Percentiles rank a stretch among this genome's conserved stretches.
Evolutionary conservation across 768 basidiomycete species (phyloP).

Genomic region (Lentinula lateritia): DNA sequence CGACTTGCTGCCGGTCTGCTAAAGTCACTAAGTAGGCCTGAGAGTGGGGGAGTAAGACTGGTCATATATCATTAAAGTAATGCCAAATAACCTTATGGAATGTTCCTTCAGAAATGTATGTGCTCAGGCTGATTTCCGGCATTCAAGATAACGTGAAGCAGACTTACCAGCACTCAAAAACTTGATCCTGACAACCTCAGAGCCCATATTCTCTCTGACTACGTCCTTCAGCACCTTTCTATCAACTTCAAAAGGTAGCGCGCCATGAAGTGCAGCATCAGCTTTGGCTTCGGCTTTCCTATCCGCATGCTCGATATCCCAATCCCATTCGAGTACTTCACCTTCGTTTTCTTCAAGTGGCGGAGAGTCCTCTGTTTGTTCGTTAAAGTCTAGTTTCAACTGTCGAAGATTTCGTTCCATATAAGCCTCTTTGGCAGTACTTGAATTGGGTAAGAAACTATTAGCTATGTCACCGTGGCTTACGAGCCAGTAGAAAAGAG

Average conservation of each 20-base stretch:
- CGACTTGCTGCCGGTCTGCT: constrained; percentile 51
- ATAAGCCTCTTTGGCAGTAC: not conserved
- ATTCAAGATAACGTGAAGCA: constrained; percentile 11
- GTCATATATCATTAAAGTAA: not conserved
- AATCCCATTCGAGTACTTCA: constrained; percentile 53
- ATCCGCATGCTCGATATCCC: constrained; percentile 69
- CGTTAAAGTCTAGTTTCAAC: not conserved
- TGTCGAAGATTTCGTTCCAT: constrained; percentile 7
- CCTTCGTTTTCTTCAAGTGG: not conserved
- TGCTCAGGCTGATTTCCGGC: constrained; percentile 7
- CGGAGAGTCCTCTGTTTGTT: not conserved
- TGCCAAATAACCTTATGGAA: constrained; percentile 64
- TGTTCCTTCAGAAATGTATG: constrained; percentile 47
- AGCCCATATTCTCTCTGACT: constrained; percentile 62
- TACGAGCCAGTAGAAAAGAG: not conserved
- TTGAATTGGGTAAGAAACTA: not conserved
- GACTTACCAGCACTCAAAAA: constrained; percentile 72
- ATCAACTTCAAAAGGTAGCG: constrained; percentile 71
- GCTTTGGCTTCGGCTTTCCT: constrained; percentile 57
- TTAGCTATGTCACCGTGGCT: not conserved
- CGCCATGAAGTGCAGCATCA: constrained; percentile 56
- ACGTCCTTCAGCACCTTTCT: constrained; percentile 71
- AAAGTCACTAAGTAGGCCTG: constrained; percentile 78
- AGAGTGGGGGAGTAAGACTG: not conserved
- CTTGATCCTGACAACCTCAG: constrained; percentile 61